phyloP scores from a whole-genome alignment of 2,329 filamentous ascomycete species.

The Colletotrichum australisinense region DNA sequence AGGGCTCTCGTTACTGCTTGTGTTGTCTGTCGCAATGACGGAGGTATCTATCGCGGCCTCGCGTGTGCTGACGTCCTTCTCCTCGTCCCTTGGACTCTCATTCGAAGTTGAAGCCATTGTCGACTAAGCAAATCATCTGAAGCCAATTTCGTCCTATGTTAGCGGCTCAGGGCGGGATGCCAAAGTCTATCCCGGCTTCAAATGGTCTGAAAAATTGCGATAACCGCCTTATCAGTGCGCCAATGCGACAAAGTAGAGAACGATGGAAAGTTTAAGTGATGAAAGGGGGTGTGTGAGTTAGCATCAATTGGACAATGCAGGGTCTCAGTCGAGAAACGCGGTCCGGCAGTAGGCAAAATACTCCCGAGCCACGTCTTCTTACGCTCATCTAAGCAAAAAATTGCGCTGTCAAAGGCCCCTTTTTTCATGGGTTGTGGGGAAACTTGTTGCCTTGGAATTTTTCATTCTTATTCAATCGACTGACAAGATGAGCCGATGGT shows the following conservation, averaged over 20 bases:
- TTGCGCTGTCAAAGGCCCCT: slow-evolving; percentile 18
- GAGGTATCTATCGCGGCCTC: not conserved
- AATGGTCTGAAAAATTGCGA: not conserved
- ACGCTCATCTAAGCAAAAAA: slow-evolving; percentile 31
- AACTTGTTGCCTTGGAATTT: not conserved
- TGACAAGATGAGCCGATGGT: slow-evolving; percentile 27
- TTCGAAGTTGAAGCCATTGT: slow-evolving; percentile 21
- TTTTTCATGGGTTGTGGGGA: slow-evolving; percentile 16
- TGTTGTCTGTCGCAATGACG: not conserved
- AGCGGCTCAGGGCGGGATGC: not conserved
- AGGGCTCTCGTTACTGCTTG: not conserved
- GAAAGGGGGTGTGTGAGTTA: slow-evolving; percentile 7
- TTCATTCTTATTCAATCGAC: not conserved
- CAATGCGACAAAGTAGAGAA: not conserved
- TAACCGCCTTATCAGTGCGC: slow-evolving; percentile 4
- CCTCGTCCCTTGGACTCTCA: not conserved
- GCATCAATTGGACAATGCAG: slow-evolving; percentile 10
- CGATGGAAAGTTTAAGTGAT: not conserved
- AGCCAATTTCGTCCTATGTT: not conserved
- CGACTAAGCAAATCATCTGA: not conserved
- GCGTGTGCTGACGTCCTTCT: not conserved
- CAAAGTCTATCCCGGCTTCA: not conserved
- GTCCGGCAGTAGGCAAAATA: slow-evolving; percentile 21
- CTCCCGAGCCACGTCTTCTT: slow-evolving; percentile 2
- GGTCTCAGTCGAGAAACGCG: slow-evolving; percentile 9